Base-by-base conservation (phyloP, 2,329 filamentous ascomycete genomes). In the Rosellinia necatrix region DNA sequence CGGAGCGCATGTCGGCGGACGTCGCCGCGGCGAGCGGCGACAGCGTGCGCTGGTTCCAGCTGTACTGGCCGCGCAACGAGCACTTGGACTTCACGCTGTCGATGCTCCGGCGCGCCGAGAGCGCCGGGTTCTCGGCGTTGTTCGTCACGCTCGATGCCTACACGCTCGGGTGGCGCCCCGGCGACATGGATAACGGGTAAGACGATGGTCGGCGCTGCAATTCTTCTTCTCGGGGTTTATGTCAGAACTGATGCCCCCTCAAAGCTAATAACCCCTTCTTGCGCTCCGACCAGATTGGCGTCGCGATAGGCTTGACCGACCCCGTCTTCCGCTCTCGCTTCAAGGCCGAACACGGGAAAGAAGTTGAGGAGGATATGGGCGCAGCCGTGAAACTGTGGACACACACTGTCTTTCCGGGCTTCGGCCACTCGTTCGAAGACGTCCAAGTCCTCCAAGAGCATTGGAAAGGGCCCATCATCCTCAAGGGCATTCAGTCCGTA, bases 401-500 rank as follows among this genome's bases (percentile, higher is more conserved):
- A 13, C 53, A 63, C 21, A 64, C 51, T 32, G 55, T 68, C 4
- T 68, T 68, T 47, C 64, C 66, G 0, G 63, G 64, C 1, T 40
- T 56, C 17, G 61, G 58, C 12, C 67, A 68, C 42, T 56, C 62
- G 3, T 68, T 64, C 47, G 64, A 62, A 8, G 65, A 67, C 47
- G 40, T 69, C 15, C 24, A 38, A 8, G 64, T 68, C 57, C 58
- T 69, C n/a, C 65, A 64, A 25, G 9, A 59, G 49, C 60, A 68
- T 48, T 69, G 66, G 67, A 52, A 61, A 32, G 65, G 64, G 1
- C 65, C 64, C 1, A 67, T 69, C 27, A 62, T 72, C 4, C 58
- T 72, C 10, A 72, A 72, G 51, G 69, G 70, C 2, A 67, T 72
- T 40, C 66, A 71, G 50, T 66, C 60, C 17, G 61, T 67, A 6